Conservation (phyloP, 1,284 basidiomycete genomes). For the Apiotrichum mycotoxinovorans region DNA sequence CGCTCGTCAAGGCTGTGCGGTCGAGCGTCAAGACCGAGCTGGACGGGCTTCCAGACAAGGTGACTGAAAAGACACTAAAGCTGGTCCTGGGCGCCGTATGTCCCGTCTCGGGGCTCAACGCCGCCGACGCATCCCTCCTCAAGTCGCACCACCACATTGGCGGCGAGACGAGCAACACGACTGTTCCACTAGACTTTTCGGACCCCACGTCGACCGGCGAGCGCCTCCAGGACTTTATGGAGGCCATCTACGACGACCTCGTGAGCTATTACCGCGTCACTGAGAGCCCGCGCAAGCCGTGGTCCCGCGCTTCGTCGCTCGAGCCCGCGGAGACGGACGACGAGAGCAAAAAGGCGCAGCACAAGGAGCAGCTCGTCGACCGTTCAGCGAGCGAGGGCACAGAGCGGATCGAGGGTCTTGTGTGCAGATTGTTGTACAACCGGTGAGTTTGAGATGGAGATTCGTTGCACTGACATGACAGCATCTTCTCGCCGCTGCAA, state of each 20-base stretch:
- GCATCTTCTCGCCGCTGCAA: constrained; percentile 62
- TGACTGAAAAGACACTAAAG: constrained; percentile 59
- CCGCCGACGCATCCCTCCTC: constrained; percentile 25
- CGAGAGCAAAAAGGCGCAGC: constrained; percentile 9
- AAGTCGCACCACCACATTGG: constrained; percentile 27
- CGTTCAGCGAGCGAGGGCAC: constrained; percentile 52
- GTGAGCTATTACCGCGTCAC: constrained; percentile 38
- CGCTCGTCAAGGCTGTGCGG: constrained; percentile 60
- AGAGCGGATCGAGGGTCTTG: constrained; percentile 65
- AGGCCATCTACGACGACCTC: constrained; percentile 59
- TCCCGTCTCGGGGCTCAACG: constrained; percentile 11
- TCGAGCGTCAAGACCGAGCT: constrained; percentile 58
- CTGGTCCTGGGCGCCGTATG: constrained; percentile 35
- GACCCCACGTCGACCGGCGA: constrained; percentile 53
- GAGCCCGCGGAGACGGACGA: constrained; percentile 16
- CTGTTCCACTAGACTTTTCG: constrained; percentile 30
- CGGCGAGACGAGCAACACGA: neutral
- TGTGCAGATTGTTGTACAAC: constrained; percentile 71
- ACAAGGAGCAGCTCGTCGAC: constrained; percentile 49
- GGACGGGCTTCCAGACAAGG: constrained; percentile 59
- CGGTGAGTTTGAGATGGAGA: constrained; percentile 48
- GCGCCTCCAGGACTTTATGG: constrained; percentile 70
- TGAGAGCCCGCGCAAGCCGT: constrained; percentile 18
- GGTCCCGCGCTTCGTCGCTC: constrained; percentile 26
- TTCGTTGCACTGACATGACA: constrained; percentile 28